phyloP scores from a whole-genome alignment of 106 monocot genomes.

The Dactylorhiza incarnata region DNA sequence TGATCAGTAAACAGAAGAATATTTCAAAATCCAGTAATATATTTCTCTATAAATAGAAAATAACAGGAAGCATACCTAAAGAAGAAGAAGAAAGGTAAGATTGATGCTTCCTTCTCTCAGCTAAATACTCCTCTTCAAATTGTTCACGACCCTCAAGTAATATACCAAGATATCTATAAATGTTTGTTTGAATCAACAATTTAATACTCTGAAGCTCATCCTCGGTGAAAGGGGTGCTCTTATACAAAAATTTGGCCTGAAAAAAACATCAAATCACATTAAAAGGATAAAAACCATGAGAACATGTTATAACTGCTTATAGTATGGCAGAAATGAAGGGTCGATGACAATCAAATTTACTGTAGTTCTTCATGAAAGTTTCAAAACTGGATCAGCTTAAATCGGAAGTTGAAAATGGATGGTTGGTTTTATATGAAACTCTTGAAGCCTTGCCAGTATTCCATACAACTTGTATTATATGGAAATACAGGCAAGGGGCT shows the following conservation, averaged over 20 bases:
- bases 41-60: neutral
- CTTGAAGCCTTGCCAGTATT: neutral
- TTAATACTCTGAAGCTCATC: conserved; percentile 52
- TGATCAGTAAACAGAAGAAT: neutral
- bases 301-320: neutral
- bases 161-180: conserved; percentile 58
- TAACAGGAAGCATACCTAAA: conserved; percentile 13
- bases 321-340: neutral
- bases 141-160: conserved; percentile 62
- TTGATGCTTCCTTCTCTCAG: conserved; percentile 18
- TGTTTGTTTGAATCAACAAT: conserved; percentile 55
- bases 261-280: conserved; percentile 7
- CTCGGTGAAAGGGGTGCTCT: conserved; percentile 44
- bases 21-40: neutral
- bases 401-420: neutral
- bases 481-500: neutral
- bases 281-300: neutral
- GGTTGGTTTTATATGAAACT: neutral
- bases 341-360: neutral
- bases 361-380: neutral
- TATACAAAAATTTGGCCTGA: conserved; percentile 83
- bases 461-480: neutral
- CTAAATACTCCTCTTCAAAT: conserved; percentile 62
- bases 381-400: neutral
- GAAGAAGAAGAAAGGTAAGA: conserved; percentile 12